Evolutionary conservation across 2,329 filamentous ascomycete species (phyloP).

Genomic region (Anisogramma anomala): DNA sequence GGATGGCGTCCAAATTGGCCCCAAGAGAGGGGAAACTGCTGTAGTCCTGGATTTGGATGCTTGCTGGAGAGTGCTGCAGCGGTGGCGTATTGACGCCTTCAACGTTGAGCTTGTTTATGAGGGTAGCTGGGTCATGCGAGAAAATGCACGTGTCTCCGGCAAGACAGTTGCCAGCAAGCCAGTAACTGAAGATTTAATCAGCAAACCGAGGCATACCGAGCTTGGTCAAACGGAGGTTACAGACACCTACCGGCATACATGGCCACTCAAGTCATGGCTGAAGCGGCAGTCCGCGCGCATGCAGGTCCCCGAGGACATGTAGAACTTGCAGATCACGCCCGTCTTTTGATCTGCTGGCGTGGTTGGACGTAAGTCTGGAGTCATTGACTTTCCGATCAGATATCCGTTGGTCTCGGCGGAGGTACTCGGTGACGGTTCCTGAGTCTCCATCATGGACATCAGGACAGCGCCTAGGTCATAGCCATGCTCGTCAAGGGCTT

Average conservation of each 20-base stretch:
- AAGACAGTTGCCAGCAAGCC: slow-evolving; percentile 89
- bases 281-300: slow-evolving; percentile 92
- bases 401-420: slow-evolving; percentile 41
- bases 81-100: slow-evolving; percentile 57
- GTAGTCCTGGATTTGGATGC: slow-evolving; percentile 71
- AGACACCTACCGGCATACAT: slow-evolving; percentile 84
- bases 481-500: slow-evolving; percentile 75
- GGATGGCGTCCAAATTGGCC: slow-evolving; percentile 47
- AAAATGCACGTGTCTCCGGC: slow-evolving; percentile 92
- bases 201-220: slow-evolving; percentile 12
- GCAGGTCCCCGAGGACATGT: slow-evolving; percentile 88
- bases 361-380: slow-evolving; percentile 58
- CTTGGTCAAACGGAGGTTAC: slow-evolving; percentile 8
- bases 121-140: slow-evolving; percentile 82
- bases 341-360: slow-evolving; percentile 72
- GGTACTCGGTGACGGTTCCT: slow-evolving; percentile 26
- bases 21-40: slow-evolving; percentile 74
- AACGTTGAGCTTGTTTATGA: slow-evolving; percentile 70
- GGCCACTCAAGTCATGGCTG: slow-evolving; percentile 89
- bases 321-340: slow-evolving; percentile 93
- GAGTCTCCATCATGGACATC: slow-evolving; percentile 71
- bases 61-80: slow-evolving; percentile 48
- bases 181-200: slow-evolving; percentile 53
- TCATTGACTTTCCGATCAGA: slow-evolving; percentile 83
- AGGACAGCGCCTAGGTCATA: slow-evolving; percentile 93